Conservation (phyloP, 768 basidiomycete genomes). For the Amanita pallidorosea region DNA sequence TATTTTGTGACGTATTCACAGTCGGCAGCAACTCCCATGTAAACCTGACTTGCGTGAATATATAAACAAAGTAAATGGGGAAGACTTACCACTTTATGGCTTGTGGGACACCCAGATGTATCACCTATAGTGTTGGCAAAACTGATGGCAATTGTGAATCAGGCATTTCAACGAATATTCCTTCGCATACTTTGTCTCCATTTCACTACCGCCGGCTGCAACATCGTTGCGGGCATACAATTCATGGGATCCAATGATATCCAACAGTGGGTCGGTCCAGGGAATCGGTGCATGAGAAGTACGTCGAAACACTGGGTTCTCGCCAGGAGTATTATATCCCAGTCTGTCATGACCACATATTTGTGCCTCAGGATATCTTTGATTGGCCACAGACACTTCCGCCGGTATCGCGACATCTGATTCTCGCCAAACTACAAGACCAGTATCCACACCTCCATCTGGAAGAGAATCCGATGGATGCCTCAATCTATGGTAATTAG, state of each 20-base stretch:
- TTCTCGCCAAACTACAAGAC: constrained; percentile 68
- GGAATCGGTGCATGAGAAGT: constrained; percentile 18
- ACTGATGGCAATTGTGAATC: constrained; percentile 23
- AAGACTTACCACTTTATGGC: constrained; percentile 53
- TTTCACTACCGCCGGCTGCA: constrained; percentile 36
- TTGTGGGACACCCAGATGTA: constrained; percentile 58
- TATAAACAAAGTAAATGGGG: background rate
- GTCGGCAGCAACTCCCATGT: constrained; percentile 85
- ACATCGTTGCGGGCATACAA: constrained; percentile 44
- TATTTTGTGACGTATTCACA: constrained; percentile 67
- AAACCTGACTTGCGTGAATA: constrained; percentile 27
- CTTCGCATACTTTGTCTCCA: constrained; percentile 40
- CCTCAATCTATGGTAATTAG: constrained; percentile 58
- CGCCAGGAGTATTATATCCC: constrained; percentile 46
- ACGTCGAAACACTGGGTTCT: constrained; percentile 39
- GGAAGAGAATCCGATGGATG: constrained; percentile 45
- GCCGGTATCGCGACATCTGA: constrained; percentile 49
- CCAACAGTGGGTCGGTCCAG: constrained; percentile 33
- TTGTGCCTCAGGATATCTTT: constrained; percentile 17
- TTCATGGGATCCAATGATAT: constrained; percentile 19
- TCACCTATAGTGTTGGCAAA: constrained; percentile 62
- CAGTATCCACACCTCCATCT: constrained; percentile 30
- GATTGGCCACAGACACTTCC: constrained; percentile 26
- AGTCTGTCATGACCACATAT: constrained; percentile 66
- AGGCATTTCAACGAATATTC: constrained; percentile 2